phyloP scores from a whole-genome alignment of 1,284 basidiomycete species.

The Trichosporon faecale region DNA sequence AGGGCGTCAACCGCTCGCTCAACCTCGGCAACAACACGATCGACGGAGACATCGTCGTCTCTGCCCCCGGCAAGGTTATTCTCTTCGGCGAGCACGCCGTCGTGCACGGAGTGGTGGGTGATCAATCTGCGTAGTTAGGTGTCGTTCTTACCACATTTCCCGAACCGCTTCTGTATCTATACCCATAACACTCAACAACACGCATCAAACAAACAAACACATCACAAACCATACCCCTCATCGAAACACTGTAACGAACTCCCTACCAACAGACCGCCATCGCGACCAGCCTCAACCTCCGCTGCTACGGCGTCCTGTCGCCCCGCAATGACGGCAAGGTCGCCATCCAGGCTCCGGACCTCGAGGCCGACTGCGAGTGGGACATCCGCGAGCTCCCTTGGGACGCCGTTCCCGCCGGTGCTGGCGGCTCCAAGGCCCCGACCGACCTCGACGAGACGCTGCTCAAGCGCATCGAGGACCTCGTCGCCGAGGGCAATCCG shows the following conservation, averaged over 20 bases:
- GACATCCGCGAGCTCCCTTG: conserved; percentile 78
- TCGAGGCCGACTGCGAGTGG: conserved; percentile 81
- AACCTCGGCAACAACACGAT: conserved; percentile 36
- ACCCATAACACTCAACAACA: background rate
- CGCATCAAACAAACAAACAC: background rate
- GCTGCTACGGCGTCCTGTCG: conserved; percentile 83
- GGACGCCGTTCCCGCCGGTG: conserved; percentile 62
- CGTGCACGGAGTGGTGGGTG: conserved; percentile 88
- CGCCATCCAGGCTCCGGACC: conserved; percentile 75
- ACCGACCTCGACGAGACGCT: conserved; percentile 68
- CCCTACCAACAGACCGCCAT: conserved; percentile 71
- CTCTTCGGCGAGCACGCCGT: conserved; percentile 99
- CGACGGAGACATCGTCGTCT: conserved; percentile 65
- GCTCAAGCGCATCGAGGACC: conserved; percentile 62
- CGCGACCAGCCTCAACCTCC: conserved; percentile 89
- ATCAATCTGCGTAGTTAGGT: conserved; percentile 16
- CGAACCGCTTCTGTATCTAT: background rate
- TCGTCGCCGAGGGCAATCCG: conserved; percentile 40
- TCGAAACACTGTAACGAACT: background rate
- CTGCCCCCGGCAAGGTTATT: conserved; percentile 96
- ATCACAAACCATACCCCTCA: background rate
- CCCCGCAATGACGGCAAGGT: conserved; percentile 72
- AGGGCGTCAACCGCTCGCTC: conserved; percentile 39
- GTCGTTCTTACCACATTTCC: conserved; percentile 8
- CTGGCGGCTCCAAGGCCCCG: conserved; percentile 57